Conservation (phyloP, 2,329 filamentous ascomycete species). For the Biscogniauxia marginata region DNA sequence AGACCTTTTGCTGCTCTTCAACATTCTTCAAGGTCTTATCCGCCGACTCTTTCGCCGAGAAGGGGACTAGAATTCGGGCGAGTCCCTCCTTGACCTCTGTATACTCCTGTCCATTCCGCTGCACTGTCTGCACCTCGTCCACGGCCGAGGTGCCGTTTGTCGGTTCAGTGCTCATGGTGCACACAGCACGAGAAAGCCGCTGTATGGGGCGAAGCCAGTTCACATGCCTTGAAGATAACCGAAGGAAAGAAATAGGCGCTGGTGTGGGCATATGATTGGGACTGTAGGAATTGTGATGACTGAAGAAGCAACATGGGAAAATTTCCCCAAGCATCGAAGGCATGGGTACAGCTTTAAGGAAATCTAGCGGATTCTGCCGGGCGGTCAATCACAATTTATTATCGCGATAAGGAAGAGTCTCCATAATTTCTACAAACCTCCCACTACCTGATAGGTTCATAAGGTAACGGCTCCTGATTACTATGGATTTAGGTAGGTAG, state of each 20-base stretch:
- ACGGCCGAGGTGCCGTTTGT: slow-evolving; percentile 22
- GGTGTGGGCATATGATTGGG: slow-evolving; percentile 11
- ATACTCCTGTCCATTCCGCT: slow-evolving; percentile 48
- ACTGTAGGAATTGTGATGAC: neutral
- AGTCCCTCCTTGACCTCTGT: slow-evolving; percentile 54
- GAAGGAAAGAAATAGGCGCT: neutral
- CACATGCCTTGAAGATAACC: slow-evolving; percentile 18
- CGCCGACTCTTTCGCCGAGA: slow-evolving; percentile 33
- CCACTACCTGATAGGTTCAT: no score
- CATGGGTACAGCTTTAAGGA: neutral
- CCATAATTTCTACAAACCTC: neutral
- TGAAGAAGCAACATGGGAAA: neutral
- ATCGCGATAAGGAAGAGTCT: neutral
- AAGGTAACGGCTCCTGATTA: no score
- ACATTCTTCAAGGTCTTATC: slow-evolving; percentile 42
- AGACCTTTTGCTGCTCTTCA: slow-evolving; percentile 73
- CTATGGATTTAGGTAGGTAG: no score
- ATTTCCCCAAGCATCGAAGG: neutral
- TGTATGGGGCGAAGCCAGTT: slow-evolving; percentile 10
- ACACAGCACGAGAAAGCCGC: slow-evolving; percentile 15
- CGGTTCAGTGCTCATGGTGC: slow-evolving; percentile 27
- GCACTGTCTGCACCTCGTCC: slow-evolving; percentile 34
- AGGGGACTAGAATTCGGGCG: slow-evolving; percentile 56
- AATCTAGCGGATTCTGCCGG: neutral
- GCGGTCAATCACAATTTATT: neutral